Base-by-base conservation (phyloP, 2,329 filamentous ascomycete species). In the Verticillium tricorpus region DNA sequence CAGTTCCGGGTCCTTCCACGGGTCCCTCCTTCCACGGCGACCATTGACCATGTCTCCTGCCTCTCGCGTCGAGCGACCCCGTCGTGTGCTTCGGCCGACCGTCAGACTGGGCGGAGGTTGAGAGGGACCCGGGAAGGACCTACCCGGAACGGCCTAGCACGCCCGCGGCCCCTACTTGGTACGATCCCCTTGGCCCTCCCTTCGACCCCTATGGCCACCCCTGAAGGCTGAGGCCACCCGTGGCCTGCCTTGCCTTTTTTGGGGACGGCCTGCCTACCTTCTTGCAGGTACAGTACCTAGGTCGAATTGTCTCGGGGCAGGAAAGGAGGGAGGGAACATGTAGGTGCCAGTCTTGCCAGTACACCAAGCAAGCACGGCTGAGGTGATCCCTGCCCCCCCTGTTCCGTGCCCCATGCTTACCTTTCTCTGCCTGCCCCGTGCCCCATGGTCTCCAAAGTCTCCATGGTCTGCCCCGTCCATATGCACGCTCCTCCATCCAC, bases 71-170 rank as follows among this genome's bases (percentile, higher is more conserved):
- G 37, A 35, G 35, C 6, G 9, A 22, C 45, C n/a, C 45, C 45
- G 19, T 52, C 45, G 19, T 19, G 19, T 52, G 45, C 45, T 52
- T 22, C 45, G 11, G 19, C 28, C 19, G 45, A 19, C 45, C 45
- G 45, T 25, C 45, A 22, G 45, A 8, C 45, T 52, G 45, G 45
- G 45, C 19, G 5, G 45, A 22, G 45, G n/a, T 52, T 14, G 45
- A 52, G 45, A 12, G 45, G 45, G n/a, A 7, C 14, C 19, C 8
- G 22, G 19, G 45, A 52, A 52, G 45, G 45, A 58, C 57, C 57
- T 58, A 58, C 57, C 57, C 57, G 22, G 28, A 58, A 58, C 25
- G 57, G 57, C 37, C 39, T 58, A 58, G 57, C 28, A 52, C 17
- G 19, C 19, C 39, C 19, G 8, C 17, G 2, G 39, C 39, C 39